Conservation (phyloP, 352 stramenopile species). For the Phytopythium ostracodes region DNA sequence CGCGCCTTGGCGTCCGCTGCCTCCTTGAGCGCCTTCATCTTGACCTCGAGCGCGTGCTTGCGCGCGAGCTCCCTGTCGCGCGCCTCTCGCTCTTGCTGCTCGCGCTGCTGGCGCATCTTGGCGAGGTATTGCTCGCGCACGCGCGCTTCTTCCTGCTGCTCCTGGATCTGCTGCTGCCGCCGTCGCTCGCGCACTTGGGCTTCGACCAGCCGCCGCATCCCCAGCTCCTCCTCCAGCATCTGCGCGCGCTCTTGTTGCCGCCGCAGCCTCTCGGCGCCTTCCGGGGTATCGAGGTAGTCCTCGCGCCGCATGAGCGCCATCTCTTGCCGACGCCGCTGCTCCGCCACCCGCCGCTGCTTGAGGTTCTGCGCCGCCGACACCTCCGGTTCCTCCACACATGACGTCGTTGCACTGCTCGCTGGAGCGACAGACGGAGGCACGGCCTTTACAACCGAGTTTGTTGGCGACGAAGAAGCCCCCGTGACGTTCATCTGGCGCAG, state of each 20-base stretch:
- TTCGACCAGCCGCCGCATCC: constrained; percentile 35
- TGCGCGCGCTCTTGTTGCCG: constrained; percentile 45
- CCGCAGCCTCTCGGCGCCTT: constrained; percentile 39
- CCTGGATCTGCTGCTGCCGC: constrained; percentile 21
- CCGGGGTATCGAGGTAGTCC: constrained; percentile 52
- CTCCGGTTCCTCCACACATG: constrained; percentile 12
- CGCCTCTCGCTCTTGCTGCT: constrained; percentile 36
- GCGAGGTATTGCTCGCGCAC: constrained; percentile 49
- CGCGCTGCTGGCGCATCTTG: constrained; percentile 36
- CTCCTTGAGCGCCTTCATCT: constrained; percentile 64
- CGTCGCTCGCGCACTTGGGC: constrained; percentile 26
- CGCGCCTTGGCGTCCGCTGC: constrained; percentile 49
- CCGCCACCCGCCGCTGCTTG: constrained; percentile 42
- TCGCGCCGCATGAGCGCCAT: constrained; percentile 45
- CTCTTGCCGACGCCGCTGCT: constrained; percentile 46
- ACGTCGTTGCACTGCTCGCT: neutral
- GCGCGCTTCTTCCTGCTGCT: constrained; percentile 44
- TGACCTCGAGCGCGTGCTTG: constrained; percentile 37
- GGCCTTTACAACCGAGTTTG: constrained; percentile 1
- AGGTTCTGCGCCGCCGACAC: constrained; percentile 66
- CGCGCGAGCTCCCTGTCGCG: constrained; percentile 39
- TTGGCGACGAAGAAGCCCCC: constrained; percentile 10
- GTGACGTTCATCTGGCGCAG: constrained; percentile 53
- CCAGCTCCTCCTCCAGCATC: constrained; percentile 63
- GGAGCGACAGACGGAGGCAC: neutral